Evolutionary conservation across 371 early-diverging fungal species (phyloP).

Genomic region (Coemansia sp.): DNA sequence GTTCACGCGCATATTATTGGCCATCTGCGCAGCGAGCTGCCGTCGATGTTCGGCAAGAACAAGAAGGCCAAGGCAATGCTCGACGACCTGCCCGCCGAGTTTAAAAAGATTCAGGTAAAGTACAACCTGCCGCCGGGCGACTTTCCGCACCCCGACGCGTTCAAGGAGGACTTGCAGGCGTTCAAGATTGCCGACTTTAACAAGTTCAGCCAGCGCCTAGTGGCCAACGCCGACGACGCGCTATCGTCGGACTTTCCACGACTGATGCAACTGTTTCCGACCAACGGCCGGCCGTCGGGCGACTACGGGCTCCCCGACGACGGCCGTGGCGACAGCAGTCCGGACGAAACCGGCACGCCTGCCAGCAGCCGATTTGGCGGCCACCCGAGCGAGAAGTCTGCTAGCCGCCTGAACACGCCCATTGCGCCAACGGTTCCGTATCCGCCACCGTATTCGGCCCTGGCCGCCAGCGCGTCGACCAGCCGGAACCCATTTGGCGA

Average conservation of each 20-base stretch:
- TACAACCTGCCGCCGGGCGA: slow-evolving; percentile 72
- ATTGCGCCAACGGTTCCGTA: slow-evolving; percentile 1
- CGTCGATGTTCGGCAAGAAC: slow-evolving; percentile 75
- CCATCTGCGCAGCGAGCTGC: slow-evolving; percentile 77
- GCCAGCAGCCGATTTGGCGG: not conserved
- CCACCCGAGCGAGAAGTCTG: slow-evolving; percentile 12
- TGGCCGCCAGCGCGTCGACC: slow-evolving; percentile 33
- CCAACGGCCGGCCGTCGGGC: slow-evolving; percentile 22
- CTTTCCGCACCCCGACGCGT: slow-evolving; percentile 68
- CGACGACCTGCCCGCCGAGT: slow-evolving; percentile 69
- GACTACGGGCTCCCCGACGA: slow-evolving; percentile 19
- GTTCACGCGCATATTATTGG: slow-evolving; percentile 82
- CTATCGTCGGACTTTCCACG: slow-evolving; percentile 47
- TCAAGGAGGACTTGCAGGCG: slow-evolving; percentile 59
- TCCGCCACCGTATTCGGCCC: slow-evolving; percentile 47
- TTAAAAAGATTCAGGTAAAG: slow-evolving; percentile 66
- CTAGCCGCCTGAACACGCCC: not conserved
- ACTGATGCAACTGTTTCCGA: slow-evolving; percentile 50
- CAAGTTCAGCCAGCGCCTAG: slow-evolving; percentile 64
- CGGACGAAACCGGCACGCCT: not conserved
- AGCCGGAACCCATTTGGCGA: slow-evolving; percentile 46
- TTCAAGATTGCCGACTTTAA: slow-evolving; percentile 80
- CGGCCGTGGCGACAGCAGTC: not conserved
- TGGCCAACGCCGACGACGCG: slow-evolving; percentile 61
- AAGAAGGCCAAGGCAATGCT: slow-evolving; percentile 73